Evolutionary conservation across 2,329 filamentous ascomycete species (phyloP).

Genomic region (Diplodia seriata): DNA sequence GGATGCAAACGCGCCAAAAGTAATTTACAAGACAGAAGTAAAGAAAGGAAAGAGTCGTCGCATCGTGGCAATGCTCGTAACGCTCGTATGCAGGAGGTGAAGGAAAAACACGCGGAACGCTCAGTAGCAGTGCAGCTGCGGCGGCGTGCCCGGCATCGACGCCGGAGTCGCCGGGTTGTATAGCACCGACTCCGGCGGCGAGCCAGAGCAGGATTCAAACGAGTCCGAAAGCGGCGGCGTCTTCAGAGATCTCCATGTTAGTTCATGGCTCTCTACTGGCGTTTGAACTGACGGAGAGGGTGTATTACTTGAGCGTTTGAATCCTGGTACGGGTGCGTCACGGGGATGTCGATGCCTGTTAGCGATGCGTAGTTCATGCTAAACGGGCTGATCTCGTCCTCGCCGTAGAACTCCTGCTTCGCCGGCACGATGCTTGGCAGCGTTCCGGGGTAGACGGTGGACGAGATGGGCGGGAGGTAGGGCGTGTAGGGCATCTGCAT

Average conservation of each 20-base stretch:
- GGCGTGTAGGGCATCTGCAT: constrained; percentile 57
- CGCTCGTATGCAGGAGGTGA: constrained; percentile 25
- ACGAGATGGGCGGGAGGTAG: constrained; percentile 59
- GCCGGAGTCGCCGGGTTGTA: constrained; percentile 69
- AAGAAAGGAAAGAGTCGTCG: constrained; percentile 24
- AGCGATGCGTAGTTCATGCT: constrained; percentile 74
- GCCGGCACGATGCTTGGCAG: constrained; percentile 69
- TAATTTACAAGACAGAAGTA: constrained; percentile 31
- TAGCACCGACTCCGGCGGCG: constrained; percentile 48
- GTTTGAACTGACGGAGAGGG: constrained; percentile 44
- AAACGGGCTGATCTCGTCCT: constrained; percentile 68
- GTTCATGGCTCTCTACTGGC: constrained; percentile 35
- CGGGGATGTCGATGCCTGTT: constrained; percentile 68
- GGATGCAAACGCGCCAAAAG: constrained; percentile 23
- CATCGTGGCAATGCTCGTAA: constrained; percentile 30
- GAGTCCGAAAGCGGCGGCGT: constrained; percentile 79
- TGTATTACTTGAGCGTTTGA: constrained; percentile 78
- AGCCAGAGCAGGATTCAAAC: constrained; percentile 65
- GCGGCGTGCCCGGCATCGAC: constrained; percentile 76
- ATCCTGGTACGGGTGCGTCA: constrained; percentile 68
- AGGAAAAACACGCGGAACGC: constrained; percentile 10
- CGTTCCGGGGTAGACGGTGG: constrained; percentile 58
- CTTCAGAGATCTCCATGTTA: constrained; percentile 51
- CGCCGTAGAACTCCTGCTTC: constrained; percentile 69
- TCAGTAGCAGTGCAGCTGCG: constrained; percentile 53